Evolutionary conservation across 148 eudicot genomes (phyloP), one percentile per base, ranked within the genome.

Genomic region (Rhododendron griersonianum): DNA sequence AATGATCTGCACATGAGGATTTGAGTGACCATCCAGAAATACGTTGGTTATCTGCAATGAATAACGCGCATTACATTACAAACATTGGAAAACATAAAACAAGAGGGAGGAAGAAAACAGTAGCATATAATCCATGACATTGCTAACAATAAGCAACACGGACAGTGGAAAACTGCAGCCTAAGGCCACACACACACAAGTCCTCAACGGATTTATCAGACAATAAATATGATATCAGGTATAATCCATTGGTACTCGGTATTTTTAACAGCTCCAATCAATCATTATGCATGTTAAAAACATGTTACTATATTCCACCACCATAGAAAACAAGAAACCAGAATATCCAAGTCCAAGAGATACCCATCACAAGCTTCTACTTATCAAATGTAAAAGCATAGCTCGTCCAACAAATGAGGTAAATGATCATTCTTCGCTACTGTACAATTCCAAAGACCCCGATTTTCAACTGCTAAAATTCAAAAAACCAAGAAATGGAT

Each of bases 11-110:
- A 95, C 89, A 48, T 89, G 69, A 8, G 89, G 91, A 84, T 97
- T 97, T 37, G 98, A 93, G 92, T 97, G 95, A 45, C 99, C 98
- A 84, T 90, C 86, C 65, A 90, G 41, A 86, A 95, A 95, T 30
- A 85, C 86, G 33, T 78, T 75, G 10, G 96, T 92, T 33, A 97
- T 88, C 99, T 97, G 95, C 87, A 88, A 65, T 84, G 51, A 86
- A 45, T n/a, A 37, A 61, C 13, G 18, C 11, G 2, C 19, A 71
- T 71, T 71, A 71, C 19, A 71, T 71, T 71, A 71, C 76, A 71
- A n/a, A 19, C 13, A 25, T n/a, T 0, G 25, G 39, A 21, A 44
- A 28, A 16, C 28, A 2, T 2, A n/a, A 48, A 47, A 16, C 11
- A 25, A 71, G 3, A 67, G 28, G 45, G 4, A 84, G n/a, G 21